A percentile compares a stretch with the other conserved stretches of the same genome.
Conservation (phyloP, 1,284 basidiomycete species). For the Blastosporella zonata region DNA sequence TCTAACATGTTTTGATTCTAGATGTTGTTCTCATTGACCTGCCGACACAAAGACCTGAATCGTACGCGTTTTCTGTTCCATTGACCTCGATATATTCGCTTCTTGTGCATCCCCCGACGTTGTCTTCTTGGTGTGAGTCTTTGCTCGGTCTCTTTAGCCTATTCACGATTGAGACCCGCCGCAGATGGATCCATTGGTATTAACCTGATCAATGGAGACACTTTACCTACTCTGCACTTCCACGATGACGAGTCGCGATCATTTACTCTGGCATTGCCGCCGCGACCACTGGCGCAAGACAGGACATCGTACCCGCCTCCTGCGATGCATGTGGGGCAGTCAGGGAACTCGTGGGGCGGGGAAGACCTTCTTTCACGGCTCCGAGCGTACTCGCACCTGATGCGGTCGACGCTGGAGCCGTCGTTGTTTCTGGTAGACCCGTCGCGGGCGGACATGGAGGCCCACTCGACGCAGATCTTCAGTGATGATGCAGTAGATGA, state of each 20-base stretch:
- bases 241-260: slow-evolving; percentile 95
- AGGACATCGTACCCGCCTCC: slow-evolving; percentile 61
- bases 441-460: slow-evolving; percentile 83
- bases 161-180: background rate
- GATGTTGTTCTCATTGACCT: slow-evolving; percentile 79
- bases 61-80: slow-evolving; percentile 94
- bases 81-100: slow-evolving; percentile 89
- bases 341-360: slow-evolving; percentile 73
- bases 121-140: slow-evolving; percentile 84
- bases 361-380: slow-evolving; percentile 78
- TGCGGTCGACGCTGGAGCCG: slow-evolving; percentile 77
- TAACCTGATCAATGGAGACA: slow-evolving; percentile 87
- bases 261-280: slow-evolving; percentile 53
- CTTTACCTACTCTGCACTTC: slow-evolving; percentile 89
- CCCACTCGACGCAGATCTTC: slow-evolving; percentile 81
- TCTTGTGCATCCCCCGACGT: slow-evolving; percentile 78
- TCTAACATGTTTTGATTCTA: slow-evolving; percentile 27
- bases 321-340: slow-evolving; percentile 41
- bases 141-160: slow-evolving; percentile 13
- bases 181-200: slow-evolving; percentile 74
- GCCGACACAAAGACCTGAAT: slow-evolving; percentile 74
- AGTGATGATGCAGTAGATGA: slow-evolving; percentile 80
- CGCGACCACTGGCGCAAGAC: slow-evolving; percentile 28
- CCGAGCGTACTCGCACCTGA: slow-evolving; percentile 68
- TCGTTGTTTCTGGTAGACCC: slow-evolving; percentile 92